A percentile compares a stretch with the other conserved stretches of the same genome.
phyloP scores from a whole-genome alignment of 2,329 filamentous ascomycete genomes.

The Fusarium sp. region DNA sequence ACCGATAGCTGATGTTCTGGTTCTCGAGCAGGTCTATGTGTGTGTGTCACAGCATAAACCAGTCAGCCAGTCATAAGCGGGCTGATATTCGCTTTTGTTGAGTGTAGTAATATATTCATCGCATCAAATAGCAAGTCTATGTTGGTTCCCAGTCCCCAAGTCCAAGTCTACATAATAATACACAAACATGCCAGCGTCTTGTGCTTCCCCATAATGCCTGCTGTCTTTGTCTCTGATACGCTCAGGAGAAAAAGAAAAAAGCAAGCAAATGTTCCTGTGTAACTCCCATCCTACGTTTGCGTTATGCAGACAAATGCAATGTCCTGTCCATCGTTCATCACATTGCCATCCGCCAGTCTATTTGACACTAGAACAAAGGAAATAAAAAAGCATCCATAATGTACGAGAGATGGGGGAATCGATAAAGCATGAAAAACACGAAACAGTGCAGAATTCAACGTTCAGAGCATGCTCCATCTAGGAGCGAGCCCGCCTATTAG shows the following conservation, averaged over 20 bases:
- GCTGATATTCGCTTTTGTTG: not conserved
- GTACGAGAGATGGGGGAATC: constrained; percentile 37
- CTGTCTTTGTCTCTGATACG: constrained; percentile 21
- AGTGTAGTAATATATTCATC: constrained; percentile 8
- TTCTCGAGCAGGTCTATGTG: not conserved
- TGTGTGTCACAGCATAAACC: not conserved
- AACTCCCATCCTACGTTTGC: constrained; percentile 41
- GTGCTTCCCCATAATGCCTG: constrained; percentile 40
- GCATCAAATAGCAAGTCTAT: constrained; percentile 40
- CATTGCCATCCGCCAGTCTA: constrained; percentile 43
- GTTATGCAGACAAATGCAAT: constrained; percentile 37
- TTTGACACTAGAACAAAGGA: constrained; percentile 41
- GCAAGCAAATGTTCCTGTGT: constrained; percentile 36
- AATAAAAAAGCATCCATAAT: constrained; percentile 31
- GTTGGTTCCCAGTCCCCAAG: constrained; percentile 29
- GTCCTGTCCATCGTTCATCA: constrained; percentile 42
- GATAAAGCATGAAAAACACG: constrained; percentile 25
- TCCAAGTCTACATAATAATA: constrained; percentile 43
- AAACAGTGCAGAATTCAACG: constrained; percentile 25
- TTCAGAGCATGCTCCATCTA: constrained; percentile 41
- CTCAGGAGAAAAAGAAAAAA: constrained; percentile 26
- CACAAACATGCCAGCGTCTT: constrained; percentile 43
- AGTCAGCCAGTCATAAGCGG: not conserved
- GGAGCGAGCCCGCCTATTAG: constrained; percentile 33
- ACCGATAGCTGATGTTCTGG: not conserved